Conservation (phyloP, 2,329 filamentous ascomycete genomes). For the Hypoxylon sp. region DNA sequence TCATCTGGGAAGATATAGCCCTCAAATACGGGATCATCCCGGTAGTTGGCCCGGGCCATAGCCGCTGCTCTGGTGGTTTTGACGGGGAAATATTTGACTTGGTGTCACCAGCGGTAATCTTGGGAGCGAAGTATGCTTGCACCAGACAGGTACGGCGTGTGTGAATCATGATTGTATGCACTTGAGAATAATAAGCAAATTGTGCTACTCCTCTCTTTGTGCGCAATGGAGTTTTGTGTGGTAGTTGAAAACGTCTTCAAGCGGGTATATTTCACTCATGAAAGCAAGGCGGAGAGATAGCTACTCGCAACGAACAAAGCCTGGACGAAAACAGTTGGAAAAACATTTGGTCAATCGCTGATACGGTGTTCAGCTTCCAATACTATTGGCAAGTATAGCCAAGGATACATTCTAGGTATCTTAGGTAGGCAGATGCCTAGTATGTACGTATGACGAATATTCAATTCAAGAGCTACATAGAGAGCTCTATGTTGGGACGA, state of each 20-base stretch:
- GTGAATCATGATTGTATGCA: not conserved
- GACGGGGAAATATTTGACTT: not conserved
- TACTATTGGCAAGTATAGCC: not conserved
- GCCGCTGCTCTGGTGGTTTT: not conserved
- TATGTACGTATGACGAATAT: too few relatives aligned
- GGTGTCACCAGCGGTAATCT: not conserved
- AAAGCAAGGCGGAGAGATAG: too few relatives aligned
- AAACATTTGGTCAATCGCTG: not conserved
- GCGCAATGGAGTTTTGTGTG: not conserved
- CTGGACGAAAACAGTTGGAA: not conserved
- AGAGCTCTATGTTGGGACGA: not conserved
- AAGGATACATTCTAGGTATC: too few relatives aligned
- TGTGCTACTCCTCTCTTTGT: not conserved
- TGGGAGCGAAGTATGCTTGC: not conserved
- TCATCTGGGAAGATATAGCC: not conserved
- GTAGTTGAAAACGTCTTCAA: not conserved
- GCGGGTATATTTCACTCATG: not conserved
- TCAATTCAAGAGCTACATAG: too few relatives aligned
- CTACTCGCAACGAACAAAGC: not conserved
- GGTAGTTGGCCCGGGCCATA: not conserved
- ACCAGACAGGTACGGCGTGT: not conserved
- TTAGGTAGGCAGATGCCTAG: too few relatives aligned
- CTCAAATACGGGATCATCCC: not conserved
- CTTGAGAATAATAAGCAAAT: not conserved
- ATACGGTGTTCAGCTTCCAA: not conserved